These are phyloP conservation scores for Naematelia aurantialba DNA, from an alignment of 768 basidiomycete species.

Conservation along the genomic window DNA sequence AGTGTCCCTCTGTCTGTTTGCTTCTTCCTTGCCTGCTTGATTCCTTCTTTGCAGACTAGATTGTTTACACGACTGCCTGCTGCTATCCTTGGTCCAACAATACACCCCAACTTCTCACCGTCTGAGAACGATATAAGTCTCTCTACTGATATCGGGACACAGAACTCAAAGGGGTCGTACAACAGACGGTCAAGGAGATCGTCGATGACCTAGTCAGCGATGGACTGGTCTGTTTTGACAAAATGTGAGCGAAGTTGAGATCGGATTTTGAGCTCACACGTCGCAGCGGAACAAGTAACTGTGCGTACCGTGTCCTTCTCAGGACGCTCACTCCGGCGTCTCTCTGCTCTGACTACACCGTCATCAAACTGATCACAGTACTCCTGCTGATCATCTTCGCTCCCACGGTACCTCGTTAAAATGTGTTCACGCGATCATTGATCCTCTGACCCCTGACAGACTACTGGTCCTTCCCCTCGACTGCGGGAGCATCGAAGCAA, in stretches of 20 bases:
- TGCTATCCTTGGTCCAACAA: neutral
- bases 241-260: slow-evolving; percentile 56
- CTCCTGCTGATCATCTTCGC: too few species aligned
- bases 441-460: slow-evolving; percentile 54
- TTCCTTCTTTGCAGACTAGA: neutral
- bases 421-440: neutral
- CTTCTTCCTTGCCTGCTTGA: neutral
- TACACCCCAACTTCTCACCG: too few species aligned
- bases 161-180: slow-evolving; percentile 53
- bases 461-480: slow-evolving; percentile 94
- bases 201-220: slow-evolving; percentile 83
- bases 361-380: too few species aligned
- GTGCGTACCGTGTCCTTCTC: slow-evolving; percentile 55
- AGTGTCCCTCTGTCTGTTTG: slow-evolving; percentile 11
- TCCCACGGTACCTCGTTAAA: too few species aligned
- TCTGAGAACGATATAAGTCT: too few species aligned
- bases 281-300: slow-evolving; percentile 73
- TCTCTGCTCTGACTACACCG: too few species aligned
- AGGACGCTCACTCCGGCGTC: too few species aligned
- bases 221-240: slow-evolving; percentile 77
- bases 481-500: slow-evolving; percentile 64
- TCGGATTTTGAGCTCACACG: slow-evolving; percentile 1
- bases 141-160: too few species aligned
- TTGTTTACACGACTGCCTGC: too few species aligned
- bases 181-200: slow-evolving; percentile 88